Percentiles rank a stretch among this genome's conserved stretches.
Conservation (phyloP, 2,329 filamentous ascomycete genomes). For the Claviceps digitariae region DNA sequence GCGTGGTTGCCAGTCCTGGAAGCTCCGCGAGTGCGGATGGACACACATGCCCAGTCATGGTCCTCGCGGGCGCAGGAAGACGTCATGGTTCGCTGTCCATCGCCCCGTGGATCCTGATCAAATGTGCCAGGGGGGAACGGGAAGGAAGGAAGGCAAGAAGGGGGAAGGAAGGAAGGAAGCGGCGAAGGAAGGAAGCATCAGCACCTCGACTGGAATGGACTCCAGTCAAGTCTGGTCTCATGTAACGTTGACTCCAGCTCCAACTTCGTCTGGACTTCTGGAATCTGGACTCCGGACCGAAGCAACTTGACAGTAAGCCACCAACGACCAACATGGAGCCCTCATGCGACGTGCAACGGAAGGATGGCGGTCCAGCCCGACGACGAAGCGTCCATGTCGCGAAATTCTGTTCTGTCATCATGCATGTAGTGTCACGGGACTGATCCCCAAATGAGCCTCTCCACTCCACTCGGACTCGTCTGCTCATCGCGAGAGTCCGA, state of each 20-base stretch:
- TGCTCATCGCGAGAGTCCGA: neutral
- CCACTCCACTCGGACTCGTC: neutral
- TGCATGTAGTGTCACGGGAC: neutral
- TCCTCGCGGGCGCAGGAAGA: neutral
- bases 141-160: neutral
- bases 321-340: neutral
- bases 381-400: neutral
- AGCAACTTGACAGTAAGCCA: neutral
- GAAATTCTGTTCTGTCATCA: neutral
- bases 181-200: neutral
- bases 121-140: no score
- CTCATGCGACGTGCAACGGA: neutral
- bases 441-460: neutral
- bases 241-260: conserved; percentile 10
- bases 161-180: neutral
- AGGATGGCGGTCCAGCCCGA: neutral
- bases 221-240: neutral
- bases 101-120: no score
- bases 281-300: no score
- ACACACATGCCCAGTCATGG: neutral
- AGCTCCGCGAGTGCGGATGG: neutral
- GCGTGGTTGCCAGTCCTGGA: neutral
- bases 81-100: neutral
- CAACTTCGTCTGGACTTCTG: neutral
- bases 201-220: neutral